Base-by-base conservation (phyloP, 1,139 yeast species). In the Barnettozyma hawaiiensis region DNA sequence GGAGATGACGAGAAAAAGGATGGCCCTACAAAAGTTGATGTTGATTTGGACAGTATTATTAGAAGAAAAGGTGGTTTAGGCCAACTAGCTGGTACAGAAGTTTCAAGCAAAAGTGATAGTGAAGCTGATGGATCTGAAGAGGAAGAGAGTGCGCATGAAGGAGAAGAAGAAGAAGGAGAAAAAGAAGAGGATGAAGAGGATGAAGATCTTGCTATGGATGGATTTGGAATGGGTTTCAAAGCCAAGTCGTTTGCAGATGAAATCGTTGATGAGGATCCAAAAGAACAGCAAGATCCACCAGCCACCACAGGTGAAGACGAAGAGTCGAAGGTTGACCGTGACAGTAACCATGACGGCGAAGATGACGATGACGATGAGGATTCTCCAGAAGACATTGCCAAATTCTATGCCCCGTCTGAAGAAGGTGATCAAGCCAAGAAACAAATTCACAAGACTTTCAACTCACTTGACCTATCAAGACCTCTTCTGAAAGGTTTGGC, bases 401-500 rank as follows among this genome's bases (percentile, higher is more conserved):
- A 77, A 38, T 84, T 80, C 57, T 83, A 75, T 59, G 89, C 84
- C 20, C 66, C 74, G 26, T 73, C 70, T 41, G 73, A 69, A 37
- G 79, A 76, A 54, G 71, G 73, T 39, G 64, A 69, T 3, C 67
- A 68, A 3, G 66, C 72, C 32, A 67, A 65, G 48, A 65, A 64
- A 18, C 70, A 67, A 37, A 54, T 71, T 1, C 86, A 83, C 58
- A 69, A 71, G 36, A 75, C 82, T 7, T 94, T 92, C 68, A 85
- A 83, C 56, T 70, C 85, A 1, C 69, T 92, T 43, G 82, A 86
- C 43, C 72, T 92, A 33, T 89, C 97, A 1, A 78, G 98, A 58
- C 98, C 98, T 0, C 78, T 92, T 3, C 69, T 90, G 49, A 84
- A 85, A 57, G 96, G 95, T 35, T 67, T 94, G 42, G 72, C 85